Evolutionary conservation across 441 rosid genomes (phyloP), one percentile per base, ranked within the genome.

Genomic region (Jatropha multifida): DNA sequence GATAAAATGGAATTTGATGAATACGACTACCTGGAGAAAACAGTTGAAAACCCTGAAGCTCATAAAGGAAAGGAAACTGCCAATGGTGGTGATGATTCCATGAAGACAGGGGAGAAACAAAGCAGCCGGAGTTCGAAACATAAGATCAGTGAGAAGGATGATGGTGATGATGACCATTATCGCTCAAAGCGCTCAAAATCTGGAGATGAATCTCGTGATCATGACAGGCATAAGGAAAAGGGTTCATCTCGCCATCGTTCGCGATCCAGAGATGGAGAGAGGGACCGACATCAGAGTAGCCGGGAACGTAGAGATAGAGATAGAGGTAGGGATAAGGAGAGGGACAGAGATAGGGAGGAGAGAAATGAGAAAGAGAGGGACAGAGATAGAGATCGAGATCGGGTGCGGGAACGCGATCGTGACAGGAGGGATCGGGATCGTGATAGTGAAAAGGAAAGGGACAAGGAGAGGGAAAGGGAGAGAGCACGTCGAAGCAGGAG

Each of bases 11-110:
- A 96, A 74, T 96, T 94, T 77, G 99, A 96, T 81, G 99, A 93
- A 88, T 94, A 94, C 67, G 98, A 96, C 52, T 96, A 96, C 85
- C 79, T 94, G 80, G 98, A 94, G 90, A 91, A 90, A 79, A 87
- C 86, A 0, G 98, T 94, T 83, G 99, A 96, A 64, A 94, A 90
- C 73, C 89, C 92, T 8, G 90, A 88, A 68, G 76, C 75, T 0
- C 77, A 73, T 46, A 82, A 85, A 74, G 81, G 61, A 72, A 92
- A 86, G 82, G 96, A 86, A 75, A 69, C 74, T 79, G 87, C 63
- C 2, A 94, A 91, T 81, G 96, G 92, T 18, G 77, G 85, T 70
- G 88, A 79, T 77, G 85, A 81, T 85, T 78, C 65, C 68, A 74
- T 77, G 40, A 92, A 85, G 81, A 77, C 87, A 3, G 84, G 85